Evolutionary conservation across 2,329 filamentous ascomycete species (phyloP), one percentile per base, ranked within the genome.

Genomic region (Aspergillus brasiliensis): DNA sequence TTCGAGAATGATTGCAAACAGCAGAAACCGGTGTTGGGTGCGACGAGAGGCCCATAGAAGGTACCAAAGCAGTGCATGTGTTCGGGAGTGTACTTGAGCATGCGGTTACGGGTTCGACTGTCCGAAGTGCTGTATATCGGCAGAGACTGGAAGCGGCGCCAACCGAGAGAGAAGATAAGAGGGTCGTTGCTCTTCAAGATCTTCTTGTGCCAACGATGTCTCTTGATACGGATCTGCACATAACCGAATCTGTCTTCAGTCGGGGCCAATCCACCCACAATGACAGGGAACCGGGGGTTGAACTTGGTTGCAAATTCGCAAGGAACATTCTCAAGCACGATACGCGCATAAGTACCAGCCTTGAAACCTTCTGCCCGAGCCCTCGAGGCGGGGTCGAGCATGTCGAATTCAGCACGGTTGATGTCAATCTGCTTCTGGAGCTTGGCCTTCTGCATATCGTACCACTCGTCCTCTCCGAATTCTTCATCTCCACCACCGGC

Each of bases 11-110:
- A 91, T 77, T 98, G 92, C 65, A 98, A 92, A 76, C 91, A 95
- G 67, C 91, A 93, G 78, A 99, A 98, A 60, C 94, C 92, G 2
- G 94, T 97, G 77, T 97, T 97, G 11, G 96, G 95, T 0, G 95
- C 92, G 61, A 97, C 92, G 7, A 99, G 86, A 0, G 96, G 95
- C 0, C 93, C 95, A 72, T 96, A 98, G 77, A 98, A 92, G 53
- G 93, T 97, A 42, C 87, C 95, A 74, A 96, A 96, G 80, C 96
- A 99, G 80, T 98, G 95, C 92, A 97, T 98, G 74, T 99, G 95
- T 81, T 99, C 96, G 0, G 95, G 96, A 0, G 94, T 97, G 78
- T 99, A 99, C 78, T 99, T 99, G 63, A 99, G 85, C 94, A 99
- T 97, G 59, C 95, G 88, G 78, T 98, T 97, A 64, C 95, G 86